Percentiles rank a stretch among this genome's conserved stretches.
phyloP scores from a whole-genome alignment of 192 early-diverging fungal genomes.

The Globomyces pollinis-pini region DNA sequence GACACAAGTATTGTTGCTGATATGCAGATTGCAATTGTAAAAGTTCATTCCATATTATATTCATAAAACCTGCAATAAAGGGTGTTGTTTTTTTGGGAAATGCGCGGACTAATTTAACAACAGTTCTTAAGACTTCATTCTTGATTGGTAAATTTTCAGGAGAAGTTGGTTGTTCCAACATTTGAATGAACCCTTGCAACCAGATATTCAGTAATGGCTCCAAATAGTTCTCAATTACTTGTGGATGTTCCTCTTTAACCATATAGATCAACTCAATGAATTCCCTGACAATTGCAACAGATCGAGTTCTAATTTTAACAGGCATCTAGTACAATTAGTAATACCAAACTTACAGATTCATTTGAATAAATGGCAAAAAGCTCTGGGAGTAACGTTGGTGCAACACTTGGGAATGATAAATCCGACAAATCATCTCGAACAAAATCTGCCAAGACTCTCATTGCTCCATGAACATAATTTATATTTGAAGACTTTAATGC shows the following conservation, averaged over 20 bases:
- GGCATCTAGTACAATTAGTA: conserved; percentile 8
- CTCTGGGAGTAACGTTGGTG: conserved; percentile 74
- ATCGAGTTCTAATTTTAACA: conserved; percentile 49
- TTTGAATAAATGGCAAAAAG: conserved; percentile 67
- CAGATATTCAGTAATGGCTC: conserved; percentile 71
- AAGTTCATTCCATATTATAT: conserved; percentile 68
- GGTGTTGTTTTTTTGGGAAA: conserved; percentile 57
- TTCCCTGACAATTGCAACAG: conserved; percentile 73
- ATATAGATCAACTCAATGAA: conserved; percentile 78
- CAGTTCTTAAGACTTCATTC: conserved; percentile 64
- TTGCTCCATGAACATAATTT: conserved; percentile 76
- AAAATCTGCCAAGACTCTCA: conserved; percentile 83
- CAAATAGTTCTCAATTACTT: conserved; percentile 60
- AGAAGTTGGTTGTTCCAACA: conserved; percentile 50
- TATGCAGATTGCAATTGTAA: conserved; percentile 48
- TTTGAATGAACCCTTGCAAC: conserved; percentile 59
- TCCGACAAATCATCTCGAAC: conserved; percentile 80
- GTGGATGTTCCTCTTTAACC: conserved; percentile 69
- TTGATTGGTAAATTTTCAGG: conserved; percentile 56
- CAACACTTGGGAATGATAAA: conserved; percentile 74
- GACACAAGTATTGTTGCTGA: conserved; percentile 34
- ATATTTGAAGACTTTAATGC: conserved; percentile 51
- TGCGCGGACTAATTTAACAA: conserved; percentile 48
- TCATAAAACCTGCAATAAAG: conserved; percentile 44
- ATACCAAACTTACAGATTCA: conserved; percentile 11